These are phyloP conservation scores for Botryotinia narcissicola DNA, from an alignment of 2,329 filamentous ascomycete genomes.

Conservation along the genomic window DNA sequence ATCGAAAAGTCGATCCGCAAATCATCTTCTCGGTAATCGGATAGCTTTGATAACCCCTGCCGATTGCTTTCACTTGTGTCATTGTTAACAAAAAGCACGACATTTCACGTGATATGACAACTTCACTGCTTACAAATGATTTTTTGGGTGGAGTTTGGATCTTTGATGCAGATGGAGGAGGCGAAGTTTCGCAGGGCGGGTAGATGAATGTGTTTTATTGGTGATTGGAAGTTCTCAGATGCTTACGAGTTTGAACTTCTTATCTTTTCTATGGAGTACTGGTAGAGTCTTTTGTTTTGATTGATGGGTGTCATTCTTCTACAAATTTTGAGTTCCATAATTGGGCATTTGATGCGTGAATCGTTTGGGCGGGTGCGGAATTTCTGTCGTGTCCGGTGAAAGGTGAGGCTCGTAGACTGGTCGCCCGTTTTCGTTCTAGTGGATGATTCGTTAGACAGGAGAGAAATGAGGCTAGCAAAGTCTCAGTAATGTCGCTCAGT, in stretches of 20 bases:
- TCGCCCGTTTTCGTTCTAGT: not conserved
- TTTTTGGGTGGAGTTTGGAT: not conserved
- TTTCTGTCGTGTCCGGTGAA: not conserved
- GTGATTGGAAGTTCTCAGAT: not conserved
- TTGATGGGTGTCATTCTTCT: not conserved
- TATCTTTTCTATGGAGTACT: not conserved
- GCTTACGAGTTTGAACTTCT: not conserved
- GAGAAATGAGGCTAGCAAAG: too few relatives aligned
- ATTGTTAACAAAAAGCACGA: constrained; percentile 9
- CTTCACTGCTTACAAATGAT: not conserved
- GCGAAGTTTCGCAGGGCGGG: not conserved
- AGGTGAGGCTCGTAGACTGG: not conserved
- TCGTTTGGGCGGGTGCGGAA: not conserved
- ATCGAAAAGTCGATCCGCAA: not conserved
- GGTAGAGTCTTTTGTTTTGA: not conserved
- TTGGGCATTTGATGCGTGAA: not conserved
- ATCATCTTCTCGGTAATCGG: constrained; percentile 4
- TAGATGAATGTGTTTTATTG: not conserved
- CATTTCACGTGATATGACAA: constrained; percentile 14
- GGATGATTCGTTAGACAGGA: not conserved
- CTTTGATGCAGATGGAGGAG: not conserved
- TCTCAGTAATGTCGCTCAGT: not conserved
- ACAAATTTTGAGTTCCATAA: not conserved
- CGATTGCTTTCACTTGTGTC: not conserved
- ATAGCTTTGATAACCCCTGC: not conserved